Conservation (phyloP, 2,329 filamentous ascomycete genomes). For the Hysterium pulicare region DNA sequence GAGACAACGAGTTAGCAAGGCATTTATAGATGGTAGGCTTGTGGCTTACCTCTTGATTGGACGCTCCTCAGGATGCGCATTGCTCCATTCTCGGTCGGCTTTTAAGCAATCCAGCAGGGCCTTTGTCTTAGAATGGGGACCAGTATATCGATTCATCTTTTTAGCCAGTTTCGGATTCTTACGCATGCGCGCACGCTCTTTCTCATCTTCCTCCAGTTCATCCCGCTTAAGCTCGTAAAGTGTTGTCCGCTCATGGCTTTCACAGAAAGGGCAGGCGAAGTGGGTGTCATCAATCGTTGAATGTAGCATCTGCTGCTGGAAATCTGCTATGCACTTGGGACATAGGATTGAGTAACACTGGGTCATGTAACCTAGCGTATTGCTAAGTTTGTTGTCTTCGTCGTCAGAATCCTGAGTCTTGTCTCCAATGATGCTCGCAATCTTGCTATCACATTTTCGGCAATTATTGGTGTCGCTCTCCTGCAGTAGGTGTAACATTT, state of each 20-base stretch:
- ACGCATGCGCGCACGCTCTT: constrained; percentile 57
- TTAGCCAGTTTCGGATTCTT: constrained; percentile 56
- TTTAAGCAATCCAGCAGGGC: constrained; percentile 75
- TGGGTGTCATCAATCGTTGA: constrained; percentile 42
- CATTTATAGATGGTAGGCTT: background rate
- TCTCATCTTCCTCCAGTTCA: constrained; percentile 47
- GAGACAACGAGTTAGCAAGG: constrained; percentile 11
- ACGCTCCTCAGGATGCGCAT: constrained; percentile 58
- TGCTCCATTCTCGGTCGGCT: constrained; percentile 60
- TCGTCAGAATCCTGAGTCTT: constrained; percentile 53
- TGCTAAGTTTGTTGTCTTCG: constrained; percentile 46
- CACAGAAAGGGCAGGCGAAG: constrained; percentile 67
- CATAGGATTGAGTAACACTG: constrained; percentile 87
- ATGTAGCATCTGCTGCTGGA: constrained; percentile 53
- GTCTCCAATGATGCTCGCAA: constrained; percentile 59
- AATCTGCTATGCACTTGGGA: constrained; percentile 63
- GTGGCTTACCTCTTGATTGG: constrained; percentile 67
- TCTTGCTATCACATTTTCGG: constrained; percentile 63
- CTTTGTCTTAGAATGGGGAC: constrained; percentile 88
- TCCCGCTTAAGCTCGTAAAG: constrained; percentile 67
- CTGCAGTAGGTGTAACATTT: constrained; percentile 79
- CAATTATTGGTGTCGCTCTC: constrained; percentile 78
- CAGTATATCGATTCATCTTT: constrained; percentile 66
- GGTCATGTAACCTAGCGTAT: constrained; percentile 74
- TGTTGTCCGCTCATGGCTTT: constrained; percentile 58